These are phyloP conservation scores for Psilocybe cyanescens DNA, from an alignment of 768 basidiomycete genomes.

Conservation along the genomic window DNA sequence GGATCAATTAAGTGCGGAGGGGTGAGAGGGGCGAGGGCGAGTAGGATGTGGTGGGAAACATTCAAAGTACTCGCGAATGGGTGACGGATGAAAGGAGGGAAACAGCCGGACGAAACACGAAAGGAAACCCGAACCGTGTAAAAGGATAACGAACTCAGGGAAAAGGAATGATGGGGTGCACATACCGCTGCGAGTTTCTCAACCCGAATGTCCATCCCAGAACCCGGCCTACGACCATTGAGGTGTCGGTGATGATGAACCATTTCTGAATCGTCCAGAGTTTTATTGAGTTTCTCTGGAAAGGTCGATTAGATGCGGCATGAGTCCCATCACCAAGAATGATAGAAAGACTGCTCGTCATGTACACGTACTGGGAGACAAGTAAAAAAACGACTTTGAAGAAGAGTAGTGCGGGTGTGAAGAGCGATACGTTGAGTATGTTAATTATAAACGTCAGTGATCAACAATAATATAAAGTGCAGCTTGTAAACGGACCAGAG, in stretches of 20 bases:
- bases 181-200: conserved; percentile 75
- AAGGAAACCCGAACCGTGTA: background rate
- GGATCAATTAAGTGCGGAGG: background rate
- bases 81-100: background rate
- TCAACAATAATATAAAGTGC: background rate
- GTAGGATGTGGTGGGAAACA: too few relatives aligned
- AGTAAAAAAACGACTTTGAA: conserved; percentile 95
- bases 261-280: conserved; percentile 88
- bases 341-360: background rate
- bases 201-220: conserved; percentile 70
- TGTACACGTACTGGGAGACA: conserved; percentile 26
- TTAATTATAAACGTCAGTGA: conserved; percentile 38
- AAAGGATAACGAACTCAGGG: too few relatives aligned
- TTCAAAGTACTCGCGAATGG: too few relatives aligned
- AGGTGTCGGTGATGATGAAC: conserved; percentile 77
- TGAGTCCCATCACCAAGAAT: background rate
- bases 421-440: conserved; percentile 84
- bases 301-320: too few relatives aligned
- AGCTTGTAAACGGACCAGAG: background rate
- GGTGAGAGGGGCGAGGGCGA: background rate
- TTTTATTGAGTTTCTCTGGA: conserved; percentile 71
- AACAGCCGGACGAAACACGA: background rate
- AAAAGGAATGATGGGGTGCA: conserved; percentile 3
- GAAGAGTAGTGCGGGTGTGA: conserved; percentile 87
- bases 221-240: conserved; percentile 66